Evolutionary conservation across 176 grass and related monocot species (phyloP), one percentile per base, ranked within the genome.

Genomic region (Elaeis guineensis): DNA sequence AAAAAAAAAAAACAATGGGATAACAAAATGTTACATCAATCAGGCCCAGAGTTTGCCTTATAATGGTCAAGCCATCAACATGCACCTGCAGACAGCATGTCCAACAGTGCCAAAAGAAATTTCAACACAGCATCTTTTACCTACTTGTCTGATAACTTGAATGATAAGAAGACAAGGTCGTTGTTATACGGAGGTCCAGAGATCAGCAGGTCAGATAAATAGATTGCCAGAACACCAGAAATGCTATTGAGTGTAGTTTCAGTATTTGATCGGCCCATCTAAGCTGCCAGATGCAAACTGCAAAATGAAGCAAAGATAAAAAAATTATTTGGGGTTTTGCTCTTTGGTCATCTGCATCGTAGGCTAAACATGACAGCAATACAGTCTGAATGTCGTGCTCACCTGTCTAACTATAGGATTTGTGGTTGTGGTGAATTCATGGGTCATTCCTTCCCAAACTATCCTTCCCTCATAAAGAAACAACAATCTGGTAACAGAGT

Each of bases 281-380:
- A 97, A 78, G 57, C 84, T 97, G 72, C 92, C 92, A 60, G 92
- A 91, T 69, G 87, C 92, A 75, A 97, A 97, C 92, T 91, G 73
- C 70, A 90, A 63, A 53, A 49, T 61, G 15, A 77, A 72, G 58
- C 26, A 35, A 61, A 20, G 5, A 21, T 39, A 8, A 5, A 15
- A 35, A 23, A 5, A 44, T 20, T 30, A 30, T 30, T 30, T 30
- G 28, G 5, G 28, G 5, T 22, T 39, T 21, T 56, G 15, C 23
- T 44, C 21, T 53, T 52, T 19, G 19, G 15, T 16, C 11, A 52
- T 17, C 4, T 12, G 12, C 19, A 51, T 20, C 11, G 9, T 49
- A 15, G 11, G n/a, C 23, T 55, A 3, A 55, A 28, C 54, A 29
- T 21, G 20, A 63, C 17, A 24, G 4, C 49, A n/a, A 5, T 50